phyloP scores from a whole-genome alignment of 208 protist genomes.

The Acanthamoeba triangularis region DNA sequence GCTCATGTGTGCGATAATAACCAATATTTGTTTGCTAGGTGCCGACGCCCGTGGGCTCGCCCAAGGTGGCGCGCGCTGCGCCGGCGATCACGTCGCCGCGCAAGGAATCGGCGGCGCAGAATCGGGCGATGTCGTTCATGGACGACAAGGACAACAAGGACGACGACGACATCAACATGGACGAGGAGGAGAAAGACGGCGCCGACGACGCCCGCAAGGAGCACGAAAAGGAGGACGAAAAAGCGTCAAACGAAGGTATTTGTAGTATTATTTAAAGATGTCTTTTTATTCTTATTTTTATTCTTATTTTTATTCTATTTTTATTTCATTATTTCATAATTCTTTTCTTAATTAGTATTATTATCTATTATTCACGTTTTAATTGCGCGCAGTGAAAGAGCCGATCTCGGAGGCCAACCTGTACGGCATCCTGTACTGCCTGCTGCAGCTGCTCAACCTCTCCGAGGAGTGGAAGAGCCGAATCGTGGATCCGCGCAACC shows the following conservation, averaged over 20 bases:
- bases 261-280: too few relatives aligned
- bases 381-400: background rate
- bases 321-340: too few relatives aligned
- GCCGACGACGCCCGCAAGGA: background rate
- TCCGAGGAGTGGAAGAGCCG: constrained; percentile 72
- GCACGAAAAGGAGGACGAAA: background rate
- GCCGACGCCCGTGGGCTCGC: background rate
- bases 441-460: constrained; percentile 36
- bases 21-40: background rate
- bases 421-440: constrained; percentile 57
- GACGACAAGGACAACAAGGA: background rate
- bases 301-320: too few relatives aligned
- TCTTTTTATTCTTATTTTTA: background rate
- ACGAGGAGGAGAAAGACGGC: background rate
- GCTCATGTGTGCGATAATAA: background rate
- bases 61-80: background rate
- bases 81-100: background rate
- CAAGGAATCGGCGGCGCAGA: background rate
- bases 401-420: constrained; percentile 14
- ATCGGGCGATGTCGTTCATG: background rate
- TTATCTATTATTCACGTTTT: background rate
- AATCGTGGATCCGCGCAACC: constrained; percentile 55
- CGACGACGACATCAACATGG: constrained; percentile 4
- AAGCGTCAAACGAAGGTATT: background rate
- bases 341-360: too few relatives aligned